Evolutionary conservation across 768 basidiomycete genomes (phyloP).

Genomic region (Naganishia vaughanmartiniae): DNA sequence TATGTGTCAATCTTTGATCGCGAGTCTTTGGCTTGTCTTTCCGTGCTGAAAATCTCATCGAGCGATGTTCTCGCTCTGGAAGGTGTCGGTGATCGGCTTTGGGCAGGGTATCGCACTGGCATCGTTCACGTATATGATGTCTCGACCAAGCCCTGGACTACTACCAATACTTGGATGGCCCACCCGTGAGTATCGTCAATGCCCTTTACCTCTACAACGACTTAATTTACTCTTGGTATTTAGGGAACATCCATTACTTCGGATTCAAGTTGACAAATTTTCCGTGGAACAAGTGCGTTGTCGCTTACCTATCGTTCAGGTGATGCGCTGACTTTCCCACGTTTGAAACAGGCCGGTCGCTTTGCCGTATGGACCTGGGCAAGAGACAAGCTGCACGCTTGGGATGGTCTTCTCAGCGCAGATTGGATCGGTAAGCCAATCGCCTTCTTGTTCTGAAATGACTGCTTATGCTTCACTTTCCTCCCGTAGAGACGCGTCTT

Average conservation of each 20-base stretch:
- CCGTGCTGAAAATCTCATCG: slow-evolving; percentile 73
- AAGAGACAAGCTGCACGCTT: slow-evolving; percentile 71
- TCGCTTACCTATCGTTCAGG: slow-evolving; percentile 1
- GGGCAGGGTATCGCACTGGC: slow-evolving; percentile 83
- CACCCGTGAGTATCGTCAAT: slow-evolving; percentile 56
- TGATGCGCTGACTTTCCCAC: not conserved
- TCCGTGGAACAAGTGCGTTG: slow-evolving; percentile 66
- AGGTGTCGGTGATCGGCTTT: slow-evolving; percentile 77
- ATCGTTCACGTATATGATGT: slow-evolving; percentile 75
- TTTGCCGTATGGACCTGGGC: slow-evolving; percentile 72
- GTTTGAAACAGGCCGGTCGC: slow-evolving; percentile 45
- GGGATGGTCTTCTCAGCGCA: slow-evolving; percentile 82
- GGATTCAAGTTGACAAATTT: slow-evolving; percentile 67
- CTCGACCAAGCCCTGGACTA: slow-evolving; percentile 69
- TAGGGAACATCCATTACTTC: slow-evolving; percentile 61
- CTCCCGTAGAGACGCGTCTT: slow-evolving; percentile 66
- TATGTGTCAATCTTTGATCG: slow-evolving; percentile 77
- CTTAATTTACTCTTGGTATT: not conserved
- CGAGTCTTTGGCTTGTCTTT: slow-evolving; percentile 58
- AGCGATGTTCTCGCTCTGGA: slow-evolving; percentile 80
- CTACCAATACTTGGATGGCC: slow-evolving; percentile 83
- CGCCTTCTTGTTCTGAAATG: not conserved
- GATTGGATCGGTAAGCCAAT: slow-evolving; percentile 78
- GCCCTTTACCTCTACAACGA: not conserved
- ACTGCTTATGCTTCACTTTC: not conserved